Base-by-base conservation (phyloP, 2,329 filamentous ascomycete species). In the Nemania sp. region DNA sequence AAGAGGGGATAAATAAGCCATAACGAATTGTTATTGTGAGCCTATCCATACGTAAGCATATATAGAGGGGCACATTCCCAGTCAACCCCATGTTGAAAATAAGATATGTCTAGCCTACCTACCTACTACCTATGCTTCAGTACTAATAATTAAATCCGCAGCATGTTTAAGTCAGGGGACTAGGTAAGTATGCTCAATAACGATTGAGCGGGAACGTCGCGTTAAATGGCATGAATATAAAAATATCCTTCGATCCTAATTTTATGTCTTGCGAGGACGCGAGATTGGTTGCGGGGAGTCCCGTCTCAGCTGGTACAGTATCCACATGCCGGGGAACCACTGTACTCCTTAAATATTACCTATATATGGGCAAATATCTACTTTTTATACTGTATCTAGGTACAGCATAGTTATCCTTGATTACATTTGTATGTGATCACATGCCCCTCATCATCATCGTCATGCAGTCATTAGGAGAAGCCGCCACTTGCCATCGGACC, bases 261-360 rank as follows among this genome's bases (percentile, higher is more conserved):
- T 35, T 35, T 35, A n/a, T 15, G 13, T 5, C 7, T 20, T 20
- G 43, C 43, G 18, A 47, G 18, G 5, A 3, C 5, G 20, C 43
- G 43, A 47, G 43, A 47, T 47, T n/a, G n/a, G n/a, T n/a, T 47
- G 43, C 20, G 18, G 43, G 43, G 43, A 47, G 41, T 43, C 41
- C 41, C 15, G 18, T 43, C 15, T n/a, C 20, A 47, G 43, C 43
- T 47, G 5, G 13, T 41, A 41, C 35, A 41, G 35, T 41, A 41
- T 15, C 35, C 13, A 41, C 15, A 13, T 41, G 35, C 7, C 11
- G 35, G 13, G 13, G 5, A 13, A 41, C 11, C 35, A 41, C 35
- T 41, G 35, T 41, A 11, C 7, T 15, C 3, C 13, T 41, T 13
- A 15, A 13, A 32, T 32, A 32, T 8, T 32, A 32, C 29, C 29